Base-by-base conservation (phyloP, 2,329 filamentous ascomycete genomes). In the Xylaria sp. region DNA sequence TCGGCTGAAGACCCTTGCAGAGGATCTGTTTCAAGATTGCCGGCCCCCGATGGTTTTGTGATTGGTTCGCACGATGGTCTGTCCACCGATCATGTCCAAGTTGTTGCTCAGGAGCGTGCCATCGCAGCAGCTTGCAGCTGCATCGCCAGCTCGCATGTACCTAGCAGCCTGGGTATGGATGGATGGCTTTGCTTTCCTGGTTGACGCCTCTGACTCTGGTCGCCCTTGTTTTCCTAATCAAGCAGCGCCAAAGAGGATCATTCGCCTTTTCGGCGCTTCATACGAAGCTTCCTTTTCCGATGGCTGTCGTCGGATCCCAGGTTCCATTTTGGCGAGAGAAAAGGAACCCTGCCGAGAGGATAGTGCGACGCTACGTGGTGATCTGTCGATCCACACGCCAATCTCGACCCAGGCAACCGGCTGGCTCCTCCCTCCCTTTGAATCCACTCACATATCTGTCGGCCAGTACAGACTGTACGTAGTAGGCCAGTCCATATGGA, bases 1-100 rank as follows among this genome's bases (percentile, higher is more conserved):
- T 56, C 55, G 58, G 59, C 55, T 18, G 56, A 54, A 52, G 56
- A 48, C 52, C 56, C 59, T 59, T 59, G 59, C 56, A 59, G 59
- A 52, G 51, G 59, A 59, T 59, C 58, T 49, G 60, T 63, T 63
- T 63, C 60, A 63, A 61, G 60, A 61, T 60, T 55, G 47, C 54
- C 54, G 48, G 59, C 49, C 43, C n/a, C 41, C 41, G n/a, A 20
- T 41, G 17, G 41, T 39, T 38, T 9, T 52, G 18, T 62, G 56
- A 62, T 62, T 62, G 59, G 59, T 21, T 24, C 22, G 29, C 52
- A 40, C 41, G 50, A 49, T 57, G 39, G 54, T 55, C 22, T 39
- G 38, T 52, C 44, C 46, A 40, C 50, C 34, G 21, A 51, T 37
- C 29, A 42, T 46, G 19, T 43, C 55, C 42, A 40, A 48, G 52